Evolutionary conservation across 108 stramenopile genomes (phyloP).

Genomic region (Skeletonema menzelii): DNA sequence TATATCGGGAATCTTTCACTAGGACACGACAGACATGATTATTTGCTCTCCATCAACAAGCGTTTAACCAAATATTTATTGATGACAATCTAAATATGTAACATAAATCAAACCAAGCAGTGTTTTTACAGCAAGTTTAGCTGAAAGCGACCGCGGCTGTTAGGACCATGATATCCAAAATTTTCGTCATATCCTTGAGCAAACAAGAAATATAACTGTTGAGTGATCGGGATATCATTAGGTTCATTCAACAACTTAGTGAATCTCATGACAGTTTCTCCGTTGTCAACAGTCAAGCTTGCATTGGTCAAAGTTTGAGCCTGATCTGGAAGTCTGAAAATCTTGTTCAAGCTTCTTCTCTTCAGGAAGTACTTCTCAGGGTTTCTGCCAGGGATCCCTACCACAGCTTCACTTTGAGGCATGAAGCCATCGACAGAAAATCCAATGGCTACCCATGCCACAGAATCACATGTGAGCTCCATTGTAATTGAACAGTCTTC

Average conservation of each 20-base stretch:
- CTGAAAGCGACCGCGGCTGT: background rate
- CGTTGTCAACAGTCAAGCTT: constrained; percentile 39
- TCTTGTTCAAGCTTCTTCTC: constrained; percentile 18
- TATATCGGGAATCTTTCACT: background rate
- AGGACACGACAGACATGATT: background rate
- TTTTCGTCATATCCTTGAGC: constrained; percentile 46
- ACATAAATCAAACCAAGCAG: background rate
- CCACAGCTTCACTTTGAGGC: constrained; percentile 55
- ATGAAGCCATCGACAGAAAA: constrained; percentile 39
- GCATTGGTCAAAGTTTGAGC: constrained; percentile 66
- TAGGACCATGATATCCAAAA: constrained; percentile 39
- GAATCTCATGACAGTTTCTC: constrained; percentile 55
- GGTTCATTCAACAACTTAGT: constrained; percentile 61
- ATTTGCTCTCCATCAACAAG: background rate
- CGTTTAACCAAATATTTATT: background rate
- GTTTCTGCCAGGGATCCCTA: constrained; percentile 10
- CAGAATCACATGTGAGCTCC: constrained; percentile 13
- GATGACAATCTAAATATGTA: background rate
- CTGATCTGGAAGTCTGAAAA: constrained; percentile 28
- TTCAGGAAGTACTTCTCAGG: constrained; percentile 52
- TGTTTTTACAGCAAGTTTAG: constrained; percentile 1
- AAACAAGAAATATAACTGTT: constrained; percentile 47
- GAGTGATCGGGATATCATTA: constrained; percentile 50
- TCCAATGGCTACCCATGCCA: constrained; percentile 52
- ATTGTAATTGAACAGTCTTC: constrained; percentile 9